phyloP scores from a whole-genome alignment of 225 moss, liverwort and hornwort genomes.

The Marchantia paleacea region DNA sequence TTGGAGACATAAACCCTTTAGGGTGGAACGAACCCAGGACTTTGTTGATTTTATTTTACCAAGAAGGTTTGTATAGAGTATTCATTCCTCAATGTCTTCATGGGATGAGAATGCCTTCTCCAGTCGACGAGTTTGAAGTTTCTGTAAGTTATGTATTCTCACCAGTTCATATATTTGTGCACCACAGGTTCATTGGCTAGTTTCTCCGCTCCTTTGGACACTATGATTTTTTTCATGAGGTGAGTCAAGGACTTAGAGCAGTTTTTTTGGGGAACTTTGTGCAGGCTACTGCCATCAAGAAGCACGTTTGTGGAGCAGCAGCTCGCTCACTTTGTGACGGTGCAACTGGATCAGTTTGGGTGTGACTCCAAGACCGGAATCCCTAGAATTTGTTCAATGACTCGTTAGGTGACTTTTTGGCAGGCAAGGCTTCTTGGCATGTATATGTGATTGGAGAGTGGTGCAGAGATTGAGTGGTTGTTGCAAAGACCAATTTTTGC shows the following conservation, averaged over 20 bases:
- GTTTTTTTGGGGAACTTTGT: not conserved
- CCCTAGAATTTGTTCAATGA: conserved; percentile 38
- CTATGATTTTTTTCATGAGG: not conserved
- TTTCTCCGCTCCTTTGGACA: not conserved
- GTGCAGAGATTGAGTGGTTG: not conserved
- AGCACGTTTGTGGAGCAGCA: conserved; percentile 32
- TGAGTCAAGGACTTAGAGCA: not conserved
- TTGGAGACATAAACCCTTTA: not conserved
- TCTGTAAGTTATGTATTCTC: not conserved
- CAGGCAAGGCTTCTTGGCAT: conserved; percentile 38
- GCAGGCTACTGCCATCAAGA: conserved; percentile 32
- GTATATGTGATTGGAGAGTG: not conserved
- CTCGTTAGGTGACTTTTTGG: conserved; percentile 26
- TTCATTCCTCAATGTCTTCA: too few species aligned
- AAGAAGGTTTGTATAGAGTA: not conserved
- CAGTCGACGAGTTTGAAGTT: not conserved
- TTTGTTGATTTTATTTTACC: not conserved
- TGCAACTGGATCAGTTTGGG: conserved; percentile 41
- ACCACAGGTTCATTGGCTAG: too few species aligned
- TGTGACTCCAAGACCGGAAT: conserved; percentile 36
- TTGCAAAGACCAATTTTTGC: not conserved
- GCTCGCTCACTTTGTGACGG: conserved; percentile 42
- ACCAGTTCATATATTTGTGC: not conserved
- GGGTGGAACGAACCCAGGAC: not conserved
- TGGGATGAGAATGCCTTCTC: too few species aligned